Base-by-base conservation (phyloP, 2,329 filamentous ascomycete species). In the Lasiodiplodia gonubiensis region DNA sequence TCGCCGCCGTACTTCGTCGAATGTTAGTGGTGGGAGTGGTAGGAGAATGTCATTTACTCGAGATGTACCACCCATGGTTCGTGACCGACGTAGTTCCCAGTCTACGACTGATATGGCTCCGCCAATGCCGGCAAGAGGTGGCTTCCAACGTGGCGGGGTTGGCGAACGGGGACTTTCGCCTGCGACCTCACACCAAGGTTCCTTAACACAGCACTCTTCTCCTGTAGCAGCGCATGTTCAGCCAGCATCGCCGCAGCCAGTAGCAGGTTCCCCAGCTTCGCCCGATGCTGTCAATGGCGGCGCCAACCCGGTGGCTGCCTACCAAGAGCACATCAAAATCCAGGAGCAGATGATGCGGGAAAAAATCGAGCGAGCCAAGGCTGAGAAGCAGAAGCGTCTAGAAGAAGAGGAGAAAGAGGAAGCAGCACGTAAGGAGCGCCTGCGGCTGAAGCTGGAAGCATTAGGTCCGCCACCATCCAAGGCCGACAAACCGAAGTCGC, bases 1-100 rank as follows among this genome's bases (percentile, higher is more conserved):
- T 46, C 89, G 93, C 71, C 89, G 93, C 69, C 89, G 94, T 70
- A 91, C 91, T 68, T 97, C 94, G 18, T 98, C 94, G 2, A 96
- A 93, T 74, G 90, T 97, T 49, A 97, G 94, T 77, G 93, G 92
- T 66, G 85, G 86, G 72, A 87, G 90, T 67, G 85, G 86, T 71
- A 86, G 90, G 71, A 88, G 90, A 39, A 85, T 86, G 81, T 89
- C 87, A 1, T 81, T 85, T 71, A 81, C 82, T 70, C 82, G 82
- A 64, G 77, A 80, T 25, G 25, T 66, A 14, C 57, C 63, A 12
- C 30, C 42, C 23, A 33, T 37, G 18, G 7, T 48, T 54, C 63
- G 48, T 8, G 53, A 57, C 18, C 54, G 67, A 23, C 67, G 67
- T 18, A 55, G 53, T 23, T 68, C 67, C 12, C 67, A 68, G 25